Percentiles rank a stretch among this genome's conserved stretches.
Evolutionary conservation across 441 rosid species (phyloP).

Genomic region (Arabidopsis lyrata): DNA sequence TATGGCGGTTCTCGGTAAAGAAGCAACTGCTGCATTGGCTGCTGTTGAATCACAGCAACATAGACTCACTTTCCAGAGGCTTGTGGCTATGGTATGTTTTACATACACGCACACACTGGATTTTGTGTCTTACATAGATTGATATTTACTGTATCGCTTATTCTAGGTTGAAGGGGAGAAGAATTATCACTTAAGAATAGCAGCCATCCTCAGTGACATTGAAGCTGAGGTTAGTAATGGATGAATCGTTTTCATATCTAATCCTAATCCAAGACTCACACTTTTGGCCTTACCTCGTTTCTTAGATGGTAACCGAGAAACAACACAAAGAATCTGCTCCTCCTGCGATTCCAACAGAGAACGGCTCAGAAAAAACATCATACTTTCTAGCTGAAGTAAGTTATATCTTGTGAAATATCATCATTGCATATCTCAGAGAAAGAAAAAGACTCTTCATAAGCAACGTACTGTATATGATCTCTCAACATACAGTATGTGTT

Average conservation of each 20-base stretch:
- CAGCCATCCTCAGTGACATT: slow-evolving; percentile 86
- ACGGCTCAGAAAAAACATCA: slow-evolving; percentile 65
- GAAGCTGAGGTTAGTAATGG: slow-evolving; percentile 87
- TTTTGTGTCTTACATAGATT: slow-evolving; percentile 24
- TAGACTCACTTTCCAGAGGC: slow-evolving; percentile 88
- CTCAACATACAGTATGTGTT: background rate
- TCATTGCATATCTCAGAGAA: background rate
- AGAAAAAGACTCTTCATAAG: slow-evolving; percentile 4
- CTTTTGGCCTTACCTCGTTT: slow-evolving; percentile 17
- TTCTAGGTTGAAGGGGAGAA: slow-evolving; percentile 88
- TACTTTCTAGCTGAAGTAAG: slow-evolving; percentile 94
- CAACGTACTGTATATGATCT: background rate
- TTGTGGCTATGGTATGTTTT: slow-evolving; percentile 76
- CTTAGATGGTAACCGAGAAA: slow-evolving; percentile 91
- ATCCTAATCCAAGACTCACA: background rate
- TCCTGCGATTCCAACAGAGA: slow-evolving; percentile 69
- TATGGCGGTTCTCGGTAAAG: slow-evolving; percentile 95
- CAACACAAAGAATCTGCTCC: slow-evolving; percentile 94
- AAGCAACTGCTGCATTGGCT: slow-evolving; percentile 92
- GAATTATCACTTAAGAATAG: slow-evolving; percentile 83
- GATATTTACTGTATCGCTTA: slow-evolving; percentile 22
- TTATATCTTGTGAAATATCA: slow-evolving; percentile 18
- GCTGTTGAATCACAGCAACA: slow-evolving; percentile 94
- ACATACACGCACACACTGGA: background rate
- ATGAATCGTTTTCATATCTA: background rate